Evolutionary conservation across 495 filamentous ascomycete species (phyloP).

Genomic region (Bryoglossum gracile): DNA sequence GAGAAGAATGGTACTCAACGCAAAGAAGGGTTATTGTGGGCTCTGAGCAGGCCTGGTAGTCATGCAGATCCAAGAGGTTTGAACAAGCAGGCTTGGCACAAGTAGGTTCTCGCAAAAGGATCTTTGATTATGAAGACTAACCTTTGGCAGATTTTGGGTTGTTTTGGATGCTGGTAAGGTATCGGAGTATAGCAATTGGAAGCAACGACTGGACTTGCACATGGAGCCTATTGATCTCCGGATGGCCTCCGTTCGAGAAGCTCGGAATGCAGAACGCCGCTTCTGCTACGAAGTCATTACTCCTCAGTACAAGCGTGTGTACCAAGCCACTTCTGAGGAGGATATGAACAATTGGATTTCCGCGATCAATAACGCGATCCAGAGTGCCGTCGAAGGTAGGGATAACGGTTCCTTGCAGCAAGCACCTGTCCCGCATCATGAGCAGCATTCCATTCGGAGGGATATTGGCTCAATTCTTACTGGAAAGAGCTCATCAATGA

Average conservation of each 20-base stretch:
- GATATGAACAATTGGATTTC: constrained; percentile 97
- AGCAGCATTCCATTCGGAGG: constrained; percentile 52
- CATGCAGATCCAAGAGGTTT: constrained; percentile 92
- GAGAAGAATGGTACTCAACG: constrained; percentile 46
- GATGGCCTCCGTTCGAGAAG: constrained; percentile 93
- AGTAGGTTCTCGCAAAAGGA: constrained; percentile 55
- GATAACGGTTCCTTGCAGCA: constrained; percentile 42
- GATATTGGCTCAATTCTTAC: constrained; percentile 90
- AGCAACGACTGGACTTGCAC: constrained; percentile 90
- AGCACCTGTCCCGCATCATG: constrained; percentile 37
- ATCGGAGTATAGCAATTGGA: constrained; percentile 99
- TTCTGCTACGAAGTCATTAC: constrained; percentile 99
- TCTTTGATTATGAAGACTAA: constrained; percentile 3
- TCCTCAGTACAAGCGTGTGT: constrained; percentile 91
- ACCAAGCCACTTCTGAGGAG: constrained; percentile 95
- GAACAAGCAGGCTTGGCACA: constrained; percentile 98
- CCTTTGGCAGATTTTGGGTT: constrained; percentile 77
- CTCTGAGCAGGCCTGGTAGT: constrained; percentile 83
- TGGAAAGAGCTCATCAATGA: constrained; percentile 81
- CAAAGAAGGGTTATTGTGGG: constrained; percentile 95
- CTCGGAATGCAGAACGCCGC: constrained; percentile 84
- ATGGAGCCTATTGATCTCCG: constrained; percentile 98
- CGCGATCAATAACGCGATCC: constrained; percentile 93
- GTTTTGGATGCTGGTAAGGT: constrained; percentile 93
- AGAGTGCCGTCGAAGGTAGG: constrained; percentile 86